Conservation (phyloP, 2,329 filamentous ascomycete species). For the Fusarium dlaminii region DNA sequence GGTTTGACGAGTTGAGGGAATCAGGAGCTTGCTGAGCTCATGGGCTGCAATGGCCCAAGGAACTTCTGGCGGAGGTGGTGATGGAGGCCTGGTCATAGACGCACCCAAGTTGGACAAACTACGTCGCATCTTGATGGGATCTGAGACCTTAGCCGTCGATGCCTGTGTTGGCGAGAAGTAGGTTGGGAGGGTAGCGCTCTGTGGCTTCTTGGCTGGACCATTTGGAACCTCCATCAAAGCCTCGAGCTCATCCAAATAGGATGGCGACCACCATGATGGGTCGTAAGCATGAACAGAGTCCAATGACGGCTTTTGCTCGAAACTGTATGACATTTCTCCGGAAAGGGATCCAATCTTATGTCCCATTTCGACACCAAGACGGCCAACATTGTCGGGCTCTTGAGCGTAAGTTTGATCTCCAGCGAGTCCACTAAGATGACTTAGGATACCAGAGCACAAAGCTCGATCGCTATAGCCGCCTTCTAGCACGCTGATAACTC, state of each 20-base stretch:
- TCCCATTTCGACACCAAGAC: constrained; percentile 68
- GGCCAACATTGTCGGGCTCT: constrained; percentile 46
- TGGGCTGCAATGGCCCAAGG: constrained; percentile 86
- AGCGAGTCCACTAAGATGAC: constrained; percentile 86
- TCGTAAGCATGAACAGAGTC: constrained; percentile 64
- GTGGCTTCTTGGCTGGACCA: constrained; percentile 62
- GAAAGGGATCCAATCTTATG: constrained; percentile 57
- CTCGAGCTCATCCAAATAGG: constrained; percentile 76
- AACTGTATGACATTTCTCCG: constrained; percentile 39
- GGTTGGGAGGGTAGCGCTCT: constrained; percentile 69
- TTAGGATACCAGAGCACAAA: constrained; percentile 85
- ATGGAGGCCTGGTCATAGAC: constrained; percentile 56
- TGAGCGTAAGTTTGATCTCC: constrained; percentile 60
- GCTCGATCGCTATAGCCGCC: constrained; percentile 96
- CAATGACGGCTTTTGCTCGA: constrained; percentile 13
- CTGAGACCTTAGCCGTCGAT: constrained; percentile 81
- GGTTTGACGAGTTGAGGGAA: constrained; percentile 79
- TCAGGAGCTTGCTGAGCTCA: constrained; percentile 83
- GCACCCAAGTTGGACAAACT: constrained; percentile 65
- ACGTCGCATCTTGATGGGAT: constrained; percentile 71
- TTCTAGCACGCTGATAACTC: constrained; percentile 92
- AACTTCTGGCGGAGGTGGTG: constrained; percentile 81
- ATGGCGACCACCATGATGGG: constrained; percentile 74
- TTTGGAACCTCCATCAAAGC: constrained; percentile 61
- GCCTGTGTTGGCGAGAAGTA: constrained; percentile 91